These are phyloP conservation scores for Trichoderma gamsii DNA, from an alignment of 495 filamentous ascomycete species.

Conservation along the genomic window DNA sequence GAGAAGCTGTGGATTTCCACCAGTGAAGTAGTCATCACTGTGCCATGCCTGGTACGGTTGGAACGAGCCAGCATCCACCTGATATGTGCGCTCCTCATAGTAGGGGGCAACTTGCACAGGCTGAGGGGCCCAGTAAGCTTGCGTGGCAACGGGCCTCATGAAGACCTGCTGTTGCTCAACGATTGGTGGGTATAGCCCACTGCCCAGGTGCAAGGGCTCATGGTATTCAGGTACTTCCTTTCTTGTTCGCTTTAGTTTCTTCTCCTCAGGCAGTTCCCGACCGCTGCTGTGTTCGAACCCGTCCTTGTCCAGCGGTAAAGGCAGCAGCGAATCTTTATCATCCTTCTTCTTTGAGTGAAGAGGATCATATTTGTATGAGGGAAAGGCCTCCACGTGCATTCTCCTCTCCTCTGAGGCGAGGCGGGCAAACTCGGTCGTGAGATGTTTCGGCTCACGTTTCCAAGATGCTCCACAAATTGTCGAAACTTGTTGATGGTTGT, in stretches of 20 bases:
- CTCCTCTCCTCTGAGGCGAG: slow-evolving; percentile 75
- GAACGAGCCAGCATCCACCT: too few relatives aligned
- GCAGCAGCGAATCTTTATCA: slow-evolving; percentile 22
- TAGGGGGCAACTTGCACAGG: neutral
- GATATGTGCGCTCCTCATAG: neutral
- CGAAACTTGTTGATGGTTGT: slow-evolving; percentile 93
- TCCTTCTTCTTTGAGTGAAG: slow-evolving; percentile 58
- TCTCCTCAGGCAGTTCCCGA: neutral
- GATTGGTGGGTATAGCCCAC: too few relatives aligned
- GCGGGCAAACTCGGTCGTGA: slow-evolving; percentile 74
- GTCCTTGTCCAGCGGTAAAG: neutral
- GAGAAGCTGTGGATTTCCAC: neutral
- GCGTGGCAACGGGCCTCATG: neutral
- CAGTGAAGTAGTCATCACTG: neutral
- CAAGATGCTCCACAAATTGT: slow-evolving; percentile 77
- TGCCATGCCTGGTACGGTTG: too few relatives aligned
- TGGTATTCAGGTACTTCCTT: neutral
- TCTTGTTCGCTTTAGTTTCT: neutral
- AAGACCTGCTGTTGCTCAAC: neutral
- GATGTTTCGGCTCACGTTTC: slow-evolving; percentile 65
- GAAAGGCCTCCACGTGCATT: slow-evolving; percentile 82
- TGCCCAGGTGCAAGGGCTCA: neutral
- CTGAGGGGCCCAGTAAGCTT: neutral
- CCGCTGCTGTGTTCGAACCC: neutral
- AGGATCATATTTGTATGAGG: slow-evolving; percentile 92